Evolutionary conservation across 768 basidiomycete genomes (phyloP), one percentile per base, ranked within the genome.

Genomic region (Panaeolus papilionaceus): DNA sequence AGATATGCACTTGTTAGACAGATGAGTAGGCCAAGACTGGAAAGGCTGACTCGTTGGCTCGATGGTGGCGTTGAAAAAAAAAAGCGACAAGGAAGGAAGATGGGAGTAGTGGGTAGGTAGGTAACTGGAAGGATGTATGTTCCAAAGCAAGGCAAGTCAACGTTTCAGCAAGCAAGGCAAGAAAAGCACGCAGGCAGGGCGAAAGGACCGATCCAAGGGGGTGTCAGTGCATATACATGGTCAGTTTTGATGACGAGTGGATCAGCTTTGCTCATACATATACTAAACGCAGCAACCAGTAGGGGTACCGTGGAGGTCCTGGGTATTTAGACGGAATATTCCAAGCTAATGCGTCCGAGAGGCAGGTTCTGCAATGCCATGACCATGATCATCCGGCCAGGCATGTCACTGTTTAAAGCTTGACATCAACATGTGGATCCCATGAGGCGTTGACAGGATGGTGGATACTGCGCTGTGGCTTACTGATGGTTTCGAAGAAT

Each of bases 61-160:
- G 54, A 58, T 58, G 54, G 54, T 58, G 54, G 54, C 54, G 54
- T 58, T 58, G 12, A 58, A 58, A 58, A 28, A 37, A 28, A 33
- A 23, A 6, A 58, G 16, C 28, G 6, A 33, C 54, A 58, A 58
- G 54, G 26, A 58, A 33, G 54, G 54, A 58, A 28, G 54, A 58
- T 28, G 26, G 16, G 54, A 8, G 54, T 58, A 58, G 18, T 58
- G 33, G 54, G 10, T 58, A 58, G 54, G 54, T 33, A 58, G 20
- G 54, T 58, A 14, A 28, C 28, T 28, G 33, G 33, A 58, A 9
- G 54, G 26, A 12, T 58, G 33, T 14, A 49, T 49, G 20, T 23
- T 49, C 47, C 1, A 49, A 49, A 11, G 47, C 47, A 49, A 49
- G 47, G 47, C 20, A 51, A 51, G 47, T 26, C n/a, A 51, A 51